phyloP scores from a whole-genome alignment of 305 asterid species.

The Fraxinus platypoda region DNA sequence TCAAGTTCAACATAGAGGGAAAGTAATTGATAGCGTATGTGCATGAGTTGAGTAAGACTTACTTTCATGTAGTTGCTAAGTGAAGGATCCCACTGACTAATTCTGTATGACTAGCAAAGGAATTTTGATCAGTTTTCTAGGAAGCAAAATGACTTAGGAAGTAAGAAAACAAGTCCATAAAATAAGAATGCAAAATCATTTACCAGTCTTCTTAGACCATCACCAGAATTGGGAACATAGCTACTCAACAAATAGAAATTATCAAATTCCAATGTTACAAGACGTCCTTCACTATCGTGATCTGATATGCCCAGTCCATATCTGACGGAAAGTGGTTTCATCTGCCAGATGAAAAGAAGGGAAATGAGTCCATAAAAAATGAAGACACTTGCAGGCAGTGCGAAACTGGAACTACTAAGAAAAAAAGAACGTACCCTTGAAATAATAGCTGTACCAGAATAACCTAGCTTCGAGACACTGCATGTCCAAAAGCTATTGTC shows the following conservation, averaged over 20 bases:
- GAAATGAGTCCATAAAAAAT: not conserved
- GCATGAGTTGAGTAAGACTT: slow-evolving; percentile 29
- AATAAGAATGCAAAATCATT: slow-evolving; percentile 12
- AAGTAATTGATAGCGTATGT: not conserved
- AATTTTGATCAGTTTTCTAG: slow-evolving; percentile 14
- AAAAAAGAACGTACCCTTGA: slow-evolving; percentile 60
- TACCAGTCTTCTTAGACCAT: slow-evolving; percentile 91
- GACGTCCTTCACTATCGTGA: slow-evolving; percentile 94
- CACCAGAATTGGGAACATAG: slow-evolving; percentile 96
- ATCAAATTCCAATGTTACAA: slow-evolving; percentile 80
- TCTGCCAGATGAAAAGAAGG: slow-evolving; percentile 45
- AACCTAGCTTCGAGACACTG: slow-evolving; percentile 85
- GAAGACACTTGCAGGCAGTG: not conserved
- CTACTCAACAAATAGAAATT: slow-evolving; percentile 61
- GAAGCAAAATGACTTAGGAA: not conserved
- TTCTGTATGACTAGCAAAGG: slow-evolving; percentile 68
- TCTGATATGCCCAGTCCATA: slow-evolving; percentile 87
- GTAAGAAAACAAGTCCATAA: not conserved
- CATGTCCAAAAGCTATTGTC: slow-evolving; percentile 90
- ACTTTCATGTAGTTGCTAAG: slow-evolving; percentile 86
- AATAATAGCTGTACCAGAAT: slow-evolving; percentile 91
- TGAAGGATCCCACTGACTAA: slow-evolving; percentile 79
- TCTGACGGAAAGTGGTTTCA: slow-evolving; percentile 73
- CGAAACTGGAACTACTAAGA: not conserved
- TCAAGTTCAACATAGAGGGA: not conserved